Percentiles rank a stretch among this genome's conserved stretches.
phyloP scores from a whole-genome alignment of 179 eudicot genomes.

The Carnegiea gigantea region DNA sequence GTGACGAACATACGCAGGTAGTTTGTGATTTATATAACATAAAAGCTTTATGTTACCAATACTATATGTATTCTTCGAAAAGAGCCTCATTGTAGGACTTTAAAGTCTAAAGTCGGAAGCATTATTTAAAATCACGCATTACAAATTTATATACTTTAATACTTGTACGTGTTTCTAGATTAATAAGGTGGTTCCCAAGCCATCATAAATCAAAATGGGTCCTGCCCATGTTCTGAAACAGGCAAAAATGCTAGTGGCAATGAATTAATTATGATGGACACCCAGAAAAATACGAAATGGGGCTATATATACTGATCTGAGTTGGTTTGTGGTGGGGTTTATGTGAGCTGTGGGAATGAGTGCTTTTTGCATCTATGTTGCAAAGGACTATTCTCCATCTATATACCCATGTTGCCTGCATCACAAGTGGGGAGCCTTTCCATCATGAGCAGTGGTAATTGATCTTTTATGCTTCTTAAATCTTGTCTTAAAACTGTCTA shows the following conservation, averaged over 20 bases:
- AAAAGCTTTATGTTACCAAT: too few species aligned
- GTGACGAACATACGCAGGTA: too few species aligned
- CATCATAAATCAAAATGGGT: conserved; percentile 4
- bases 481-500: neutral
- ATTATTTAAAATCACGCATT: too few species aligned
- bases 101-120: too few species aligned
- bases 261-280: neutral
- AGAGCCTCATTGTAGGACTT: too few species aligned
- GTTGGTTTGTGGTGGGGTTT: conserved; percentile 4
- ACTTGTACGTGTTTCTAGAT: neutral
- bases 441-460: neutral
- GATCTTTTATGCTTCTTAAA: neutral
- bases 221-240: conserved; percentile 4
- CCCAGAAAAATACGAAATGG: neutral
- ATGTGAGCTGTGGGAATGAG: conserved; percentile 2
- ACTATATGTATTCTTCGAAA: too few species aligned
- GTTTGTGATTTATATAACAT: too few species aligned
- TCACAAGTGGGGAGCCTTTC: neutral
- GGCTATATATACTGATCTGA: neutral
- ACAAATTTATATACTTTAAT: too few species aligned
- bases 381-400: neutral
- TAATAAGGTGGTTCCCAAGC: neutral
- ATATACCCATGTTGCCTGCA: neutral
- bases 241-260: neutral
- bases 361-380: neutral